These are phyloP conservation scores for Acanthamoeba culbertsoni DNA, from an alignment of 208 protist species.

Conservation along the genomic window DNA sequence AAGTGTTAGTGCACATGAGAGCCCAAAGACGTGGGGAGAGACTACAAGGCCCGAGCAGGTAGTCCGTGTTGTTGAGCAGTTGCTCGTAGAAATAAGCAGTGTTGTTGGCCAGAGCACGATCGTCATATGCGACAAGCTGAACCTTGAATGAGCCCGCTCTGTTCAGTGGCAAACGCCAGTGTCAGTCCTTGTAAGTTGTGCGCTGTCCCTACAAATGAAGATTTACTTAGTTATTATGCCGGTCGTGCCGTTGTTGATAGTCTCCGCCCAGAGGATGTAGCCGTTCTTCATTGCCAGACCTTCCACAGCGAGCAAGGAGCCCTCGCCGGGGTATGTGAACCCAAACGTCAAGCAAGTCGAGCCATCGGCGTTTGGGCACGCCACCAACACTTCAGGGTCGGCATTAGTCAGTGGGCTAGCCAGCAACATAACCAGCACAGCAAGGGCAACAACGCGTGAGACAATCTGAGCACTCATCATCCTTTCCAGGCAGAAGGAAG, in stretches of 20 bases:
- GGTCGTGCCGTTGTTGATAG: not conserved
- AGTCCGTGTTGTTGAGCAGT: not conserved
- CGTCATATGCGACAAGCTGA: not conserved
- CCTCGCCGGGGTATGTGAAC: not conserved
- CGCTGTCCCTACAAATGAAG: not conserved
- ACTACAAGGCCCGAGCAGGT: not conserved
- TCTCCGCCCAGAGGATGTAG: slow-evolving; percentile 5
- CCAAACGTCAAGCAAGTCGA: not conserved
- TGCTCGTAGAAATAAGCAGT: not conserved
- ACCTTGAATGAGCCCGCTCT: not conserved
- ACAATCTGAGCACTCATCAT: not conserved
- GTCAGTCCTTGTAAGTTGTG: not conserved
- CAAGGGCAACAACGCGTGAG: not conserved
- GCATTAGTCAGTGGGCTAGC: not conserved
- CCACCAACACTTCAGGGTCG: not conserved
- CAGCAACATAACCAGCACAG: not conserved
- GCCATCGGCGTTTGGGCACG: not conserved
- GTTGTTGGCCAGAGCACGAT: not conserved
- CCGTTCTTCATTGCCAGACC: not conserved
- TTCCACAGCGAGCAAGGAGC: not conserved
- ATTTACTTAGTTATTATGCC: not conserved
- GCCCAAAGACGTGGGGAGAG: not conserved
- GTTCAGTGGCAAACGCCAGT: not conserved
- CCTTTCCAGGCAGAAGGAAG: not conserved
- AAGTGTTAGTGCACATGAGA: not conserved